Base-by-base conservation (phyloP, 2,329 filamentous ascomycete genomes). In the Fusarium sp. region DNA sequence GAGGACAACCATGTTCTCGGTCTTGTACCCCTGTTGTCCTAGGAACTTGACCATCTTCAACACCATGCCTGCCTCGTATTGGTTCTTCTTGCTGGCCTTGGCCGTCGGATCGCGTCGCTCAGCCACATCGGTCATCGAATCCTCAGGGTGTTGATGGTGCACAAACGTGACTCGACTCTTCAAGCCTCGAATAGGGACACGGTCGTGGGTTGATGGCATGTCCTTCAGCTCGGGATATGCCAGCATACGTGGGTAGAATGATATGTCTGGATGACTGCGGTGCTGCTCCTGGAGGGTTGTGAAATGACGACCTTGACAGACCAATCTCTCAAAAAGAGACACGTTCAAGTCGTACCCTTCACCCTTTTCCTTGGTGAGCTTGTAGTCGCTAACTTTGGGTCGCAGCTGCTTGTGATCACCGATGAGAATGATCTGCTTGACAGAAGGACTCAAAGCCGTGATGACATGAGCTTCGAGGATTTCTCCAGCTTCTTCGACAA, bases 401-500 rank as follows among this genome's bases (percentile, higher is more conserved):
- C 92, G 88, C 0, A 94, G 85, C 70, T 94, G 93, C 64, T 92
- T 88, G 77, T 94, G 92, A 62, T 94, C 93, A 0, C 93, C 93
- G 12, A 94, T 94, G 3, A 93, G 79, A 0, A 94, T 86, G 1
- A 94, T 78, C 42, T 94, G 91, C 67, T 92, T 87, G 0, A 88
- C 88, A 0, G 85, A 80, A 0, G 86, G 79, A 0, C 85, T 83
- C 64, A 94, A 75, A 0, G 92, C 88, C 0, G 92, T 88, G 1
- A 94, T 79, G 22, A 82, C 42, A 72, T 94, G 92, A 2, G 86
- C 85, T 78, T 94, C 92, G 0, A 94, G 83, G 5, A 94, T 92
- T 71, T 94, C 92, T 2, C 92, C 92, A 0, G 92, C 92, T 79
- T 94, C 92, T 78, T 94, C 92, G 0, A 93, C 88, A 0, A 95